Base-by-base conservation (phyloP, 148 eudicot species). In the Gaultheria prostrata region DNA sequence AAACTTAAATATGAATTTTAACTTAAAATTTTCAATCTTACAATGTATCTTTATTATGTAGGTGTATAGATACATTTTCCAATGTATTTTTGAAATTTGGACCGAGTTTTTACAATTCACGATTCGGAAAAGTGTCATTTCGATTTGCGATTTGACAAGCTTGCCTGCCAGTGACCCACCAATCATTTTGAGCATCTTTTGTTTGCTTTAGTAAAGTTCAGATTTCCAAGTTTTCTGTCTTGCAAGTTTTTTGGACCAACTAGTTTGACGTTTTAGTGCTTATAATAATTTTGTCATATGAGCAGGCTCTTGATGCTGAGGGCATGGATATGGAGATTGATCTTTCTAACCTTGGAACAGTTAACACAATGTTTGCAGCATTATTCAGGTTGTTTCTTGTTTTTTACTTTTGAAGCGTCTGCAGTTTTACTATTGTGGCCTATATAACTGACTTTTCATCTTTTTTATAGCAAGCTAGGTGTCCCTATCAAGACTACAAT, bases 311-410 rank as follows among this genome's bases (percentile, higher is more conserved):
- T 85, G 99, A 97, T 84, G 92, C 96, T 78, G 99, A 97, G 75
- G 96, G 99, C 85, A 89, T 93, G 95, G 99, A 96, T 88, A 94
- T 96, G 99, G 99, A 97, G 89, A 92, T 97, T 51, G 99, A 97
- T 86, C 91, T 97, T 78, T 97, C 99, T 13, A 97, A 97, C 81
- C 99, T 97, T 80, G 99, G 99, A 79, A 95, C 99, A 80, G 98
- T 97, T 83, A 97, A 97, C 85, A 97, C 99, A 53, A 91, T 97
- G 94, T 95, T 96, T 91, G 98, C 98, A 43, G 99, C 99, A 79
- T 89, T 97, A 80, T 97, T 97, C 94, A 97, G 99, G 99, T 97
- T 50, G 69, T 63, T 61, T 63, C 33, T 83, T 54, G 18, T 13
- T 20, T 72, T 71, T 39, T 39, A 8, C 10, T 35, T 71, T 72